These are phyloP conservation scores for Raffaelea deltoideospora DNA, from an alignment of 2,329 filamentous ascomycete genomes.

Conservation along the genomic window DNA sequence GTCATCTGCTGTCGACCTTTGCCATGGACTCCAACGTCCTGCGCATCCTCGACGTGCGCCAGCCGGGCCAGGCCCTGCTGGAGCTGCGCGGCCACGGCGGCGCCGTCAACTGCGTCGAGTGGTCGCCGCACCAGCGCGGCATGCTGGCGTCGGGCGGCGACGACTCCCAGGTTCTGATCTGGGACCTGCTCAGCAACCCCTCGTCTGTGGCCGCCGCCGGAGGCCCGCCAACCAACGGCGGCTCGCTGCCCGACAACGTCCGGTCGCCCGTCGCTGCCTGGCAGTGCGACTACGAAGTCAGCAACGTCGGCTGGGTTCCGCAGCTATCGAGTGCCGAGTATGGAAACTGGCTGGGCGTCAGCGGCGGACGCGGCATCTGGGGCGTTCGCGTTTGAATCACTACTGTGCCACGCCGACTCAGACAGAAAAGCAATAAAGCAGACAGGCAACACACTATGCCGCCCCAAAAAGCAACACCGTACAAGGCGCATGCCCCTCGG, in stretches of 20 bases:
- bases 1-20: conserved; percentile 92
- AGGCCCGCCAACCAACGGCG: neutral
- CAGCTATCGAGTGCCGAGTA: conserved; percentile 51
- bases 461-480: too few species aligned
- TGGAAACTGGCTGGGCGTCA: conserved; percentile 74
- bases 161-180: conserved; percentile 80
- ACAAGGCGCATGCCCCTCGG: too few species aligned
- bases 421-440: neutral
- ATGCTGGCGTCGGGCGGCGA: conserved; percentile 84
- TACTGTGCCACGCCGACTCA: too few species aligned
- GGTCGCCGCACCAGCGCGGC: conserved; percentile 71
- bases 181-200: conserved; percentile 65
- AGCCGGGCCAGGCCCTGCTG: conserved; percentile 86
- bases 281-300: conserved; percentile 78
- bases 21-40: conserved; percentile 85
- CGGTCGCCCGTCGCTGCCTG: conserved; percentile 61
- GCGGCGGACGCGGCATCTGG: conserved; percentile 69
- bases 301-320: conserved; percentile 74
- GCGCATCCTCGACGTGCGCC: conserved; percentile 87
- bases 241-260: conserved; percentile 33
- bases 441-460: too few species aligned
- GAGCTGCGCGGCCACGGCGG: conserved; percentile 83
- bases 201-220: neutral
- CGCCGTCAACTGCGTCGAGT: conserved; percentile 84
- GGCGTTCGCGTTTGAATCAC: conserved; percentile 36